phyloP scores from a whole-genome alignment of 2,329 filamentous ascomycete species.

The Madurella fahalii region DNA sequence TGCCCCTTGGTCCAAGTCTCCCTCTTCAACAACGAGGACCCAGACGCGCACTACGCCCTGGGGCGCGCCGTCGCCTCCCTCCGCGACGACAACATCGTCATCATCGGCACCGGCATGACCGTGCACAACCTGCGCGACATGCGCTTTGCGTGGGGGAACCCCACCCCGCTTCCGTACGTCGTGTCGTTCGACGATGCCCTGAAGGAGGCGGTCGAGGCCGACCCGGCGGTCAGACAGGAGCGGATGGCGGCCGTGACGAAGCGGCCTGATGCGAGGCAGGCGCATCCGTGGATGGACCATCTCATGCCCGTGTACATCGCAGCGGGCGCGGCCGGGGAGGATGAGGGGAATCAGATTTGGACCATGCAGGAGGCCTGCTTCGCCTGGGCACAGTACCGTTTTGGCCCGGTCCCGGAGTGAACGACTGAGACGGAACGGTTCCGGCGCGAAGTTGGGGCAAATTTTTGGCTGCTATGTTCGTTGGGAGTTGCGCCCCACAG shows the following conservation, averaged over 20 bases:
- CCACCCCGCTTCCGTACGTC: slow-evolving; percentile 51
- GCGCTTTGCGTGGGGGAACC: slow-evolving; percentile 41
- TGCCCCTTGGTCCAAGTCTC: slow-evolving; percentile 71
- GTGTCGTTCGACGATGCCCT: slow-evolving; percentile 64
- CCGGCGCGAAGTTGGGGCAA: too few species aligned
- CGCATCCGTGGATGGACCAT: slow-evolving; percentile 48
- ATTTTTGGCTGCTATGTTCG: too few species aligned
- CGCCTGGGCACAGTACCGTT: slow-evolving; percentile 46
- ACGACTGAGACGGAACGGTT: background rate
- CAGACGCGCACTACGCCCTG: slow-evolving; percentile 62
- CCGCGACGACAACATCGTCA: slow-evolving; percentile 62
- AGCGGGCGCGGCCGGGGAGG: slow-evolving; percentile 43
- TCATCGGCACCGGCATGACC: slow-evolving; percentile 71
- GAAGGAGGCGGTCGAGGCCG: slow-evolving; percentile 56
- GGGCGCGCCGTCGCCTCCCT: slow-evolving; percentile 63
- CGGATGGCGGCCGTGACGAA: slow-evolving; percentile 38
- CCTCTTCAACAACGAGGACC: slow-evolving; percentile 61
- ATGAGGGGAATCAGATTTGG: slow-evolving; percentile 41
- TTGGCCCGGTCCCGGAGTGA: slow-evolving; percentile 35
- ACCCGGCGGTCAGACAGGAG: slow-evolving; percentile 35
- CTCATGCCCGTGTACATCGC: slow-evolving; percentile 46
- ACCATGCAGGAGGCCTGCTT: slow-evolving; percentile 43
- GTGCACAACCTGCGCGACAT: slow-evolving; percentile 65
- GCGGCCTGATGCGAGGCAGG: slow-evolving; percentile 43
- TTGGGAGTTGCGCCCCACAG: too few species aligned